Evolutionary conservation across 78 protist genomes (phyloP), one percentile per base, ranked within the genome.

Genomic region (Dictyostelium intermedium): DNA sequence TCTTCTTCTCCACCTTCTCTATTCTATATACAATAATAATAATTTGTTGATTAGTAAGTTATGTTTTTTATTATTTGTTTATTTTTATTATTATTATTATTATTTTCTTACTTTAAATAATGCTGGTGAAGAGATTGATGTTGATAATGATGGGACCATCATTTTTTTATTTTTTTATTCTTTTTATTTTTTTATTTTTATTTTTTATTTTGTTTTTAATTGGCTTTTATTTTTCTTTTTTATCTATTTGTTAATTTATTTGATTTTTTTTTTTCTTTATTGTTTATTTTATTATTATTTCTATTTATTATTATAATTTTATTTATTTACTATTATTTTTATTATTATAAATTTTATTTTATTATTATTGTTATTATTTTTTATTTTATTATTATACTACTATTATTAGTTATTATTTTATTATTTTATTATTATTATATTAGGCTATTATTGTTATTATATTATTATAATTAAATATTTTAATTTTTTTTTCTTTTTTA

Each of bases 141-240:
- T 87, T 79, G 93, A 79, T 23, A 87, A 61, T 20, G 93, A 79
- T 50, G 93, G 92, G 20, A 47, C 92, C 92, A 85, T 85, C 92
- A 85, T 37, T 23, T 37, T 37, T 74, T 35, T 20, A 35, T 37
- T 74, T 11, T 27, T 66, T 39, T 39, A 39, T 39, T 39, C 10
- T 5, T 4, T 39, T 5, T 39, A 39, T 39, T 39, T 4, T 39
- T 39, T 39, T 39, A 2, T 66, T 63, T 63, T 63, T n/a, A 11
- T 66, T 66, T 27, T 66, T 66, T 66, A 6, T 16, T 20, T 56
- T 18, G 5, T 56, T 56, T 56, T 6, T 0, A 20, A 14, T 10
- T 50, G 1, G 16, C 2, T 56, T 20, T 56, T 56, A 20, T 50
- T 50, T 50, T 4, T 50, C 16, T 56, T 56, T 20, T 56, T 56